Conservation (phyloP, 768 basidiomycete genomes). For the Naganishia vaughanmartiniae region DNA sequence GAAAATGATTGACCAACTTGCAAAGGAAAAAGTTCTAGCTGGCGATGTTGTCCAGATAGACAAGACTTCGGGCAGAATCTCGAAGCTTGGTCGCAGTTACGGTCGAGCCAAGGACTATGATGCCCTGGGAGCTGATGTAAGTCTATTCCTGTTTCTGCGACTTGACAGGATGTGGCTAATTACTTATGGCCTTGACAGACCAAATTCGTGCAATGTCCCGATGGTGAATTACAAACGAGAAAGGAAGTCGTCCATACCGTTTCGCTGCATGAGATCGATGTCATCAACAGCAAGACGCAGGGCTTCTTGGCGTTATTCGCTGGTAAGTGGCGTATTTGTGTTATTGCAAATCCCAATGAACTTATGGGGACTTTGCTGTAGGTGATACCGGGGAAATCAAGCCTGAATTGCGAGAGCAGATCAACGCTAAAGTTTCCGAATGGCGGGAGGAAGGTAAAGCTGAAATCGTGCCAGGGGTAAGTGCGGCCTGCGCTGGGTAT, state of each 20-base stretch:
- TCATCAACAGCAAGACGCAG: slow-evolving; percentile 97
- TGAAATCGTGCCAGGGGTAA: slow-evolving; percentile 89
- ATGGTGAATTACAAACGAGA: slow-evolving; percentile 95
- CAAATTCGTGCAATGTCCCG: slow-evolving; percentile 95
- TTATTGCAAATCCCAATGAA: neutral
- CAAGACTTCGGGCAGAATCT: slow-evolving; percentile 93
- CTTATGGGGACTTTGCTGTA: slow-evolving; percentile 56
- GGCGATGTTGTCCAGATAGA: slow-evolving; percentile 96
- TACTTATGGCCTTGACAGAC: slow-evolving; percentile 60
- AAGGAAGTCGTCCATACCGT: slow-evolving; percentile 97
- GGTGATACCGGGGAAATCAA: slow-evolving; percentile 99
- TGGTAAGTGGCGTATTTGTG: slow-evolving; percentile 35
- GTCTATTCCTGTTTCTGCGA: slow-evolving; percentile 47
- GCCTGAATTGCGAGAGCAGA: slow-evolving; percentile 91
- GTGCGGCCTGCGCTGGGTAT: slow-evolving; percentile 43
- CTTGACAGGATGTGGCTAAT: too few relatives aligned
- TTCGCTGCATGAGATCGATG: slow-evolving; percentile 96
- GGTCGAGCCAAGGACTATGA: slow-evolving; percentile 97
- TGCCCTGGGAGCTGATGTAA: slow-evolving; percentile 96
- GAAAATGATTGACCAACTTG: slow-evolving; percentile 97
- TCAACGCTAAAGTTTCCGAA: slow-evolving; percentile 92
- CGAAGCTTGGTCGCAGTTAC: slow-evolving; percentile 92
- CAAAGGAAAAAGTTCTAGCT: slow-evolving; percentile 89
- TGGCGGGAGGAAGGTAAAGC: slow-evolving; percentile 99
- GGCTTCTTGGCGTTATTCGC: slow-evolving; percentile 84